Evolutionary conservation across 352 stramenopile species (phyloP), one percentile per base, ranked within the genome.

Genomic region (Phytophthora pistaciae): DNA sequence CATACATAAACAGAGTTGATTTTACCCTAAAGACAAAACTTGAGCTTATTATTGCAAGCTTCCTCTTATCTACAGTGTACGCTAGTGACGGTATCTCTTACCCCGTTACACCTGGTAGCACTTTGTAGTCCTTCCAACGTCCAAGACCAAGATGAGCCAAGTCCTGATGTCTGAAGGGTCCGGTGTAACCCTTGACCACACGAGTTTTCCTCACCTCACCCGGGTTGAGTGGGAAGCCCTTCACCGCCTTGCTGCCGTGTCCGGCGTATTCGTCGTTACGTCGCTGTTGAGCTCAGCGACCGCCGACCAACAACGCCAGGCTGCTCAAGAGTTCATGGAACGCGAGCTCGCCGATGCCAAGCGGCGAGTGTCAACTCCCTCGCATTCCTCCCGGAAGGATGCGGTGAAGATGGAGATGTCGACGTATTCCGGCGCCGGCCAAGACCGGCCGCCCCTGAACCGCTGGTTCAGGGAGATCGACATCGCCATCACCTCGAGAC

Each of bases 281-380:
- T 56, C 49, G 49, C 49, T 56, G 16, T 11, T 56, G 10, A 56
- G n/a, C 11, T 29, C 49, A 33, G 49, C 20, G 21, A 20, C 49
- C 10, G 0, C 49, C 10, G 49, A 56, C 10, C 49, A 56, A 21
- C 49, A 56, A n/a, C 49, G 20, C 11, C 49, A 56, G 13, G 11
- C 21, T 11, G 16, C 21, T 1, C 21, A 60, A 53, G 8, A 60
- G 7, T 50, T 59, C 21, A 60, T 54, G 33, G 10, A 52, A 21
- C 49, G 60, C 21, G 46, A 66, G 49, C 49, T 66, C 60, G 31
- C 60, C 33, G 50, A 54, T 18, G 60, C 20, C 0, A 50, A 58
- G 36, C 59, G 29, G 25, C 58, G 29, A 50, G 29, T 57, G 23
- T 36, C 36, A 44, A 60, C 31, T 52, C 31, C 21, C 36, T 68